phyloP scores from a whole-genome alignment of 768 basidiomycete species.

The Rubroboletus satanas region DNA sequence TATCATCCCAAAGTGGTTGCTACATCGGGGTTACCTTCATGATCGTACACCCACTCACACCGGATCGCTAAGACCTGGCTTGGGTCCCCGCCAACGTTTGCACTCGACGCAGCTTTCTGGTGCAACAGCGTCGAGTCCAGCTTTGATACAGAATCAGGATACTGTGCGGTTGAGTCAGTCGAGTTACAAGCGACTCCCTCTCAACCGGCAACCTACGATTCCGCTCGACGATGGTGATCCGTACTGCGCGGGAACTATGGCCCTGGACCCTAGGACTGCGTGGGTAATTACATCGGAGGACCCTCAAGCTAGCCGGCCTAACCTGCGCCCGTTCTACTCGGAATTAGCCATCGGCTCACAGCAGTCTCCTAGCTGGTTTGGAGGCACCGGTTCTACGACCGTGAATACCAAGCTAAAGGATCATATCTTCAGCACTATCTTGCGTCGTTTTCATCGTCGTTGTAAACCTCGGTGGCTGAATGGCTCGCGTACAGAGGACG shows the following conservation, averaged over 20 bases:
- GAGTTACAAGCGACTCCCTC: slow-evolving; percentile 37
- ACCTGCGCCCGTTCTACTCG: slow-evolving; percentile 40
- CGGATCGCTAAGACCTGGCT: slow-evolving; percentile 26
- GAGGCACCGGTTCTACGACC: slow-evolving; percentile 87
- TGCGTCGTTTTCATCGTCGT: slow-evolving; percentile 67
- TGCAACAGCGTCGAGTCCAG: slow-evolving; percentile 68
- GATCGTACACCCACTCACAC: slow-evolving; percentile 49
- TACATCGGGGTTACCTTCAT: slow-evolving; percentile 47
- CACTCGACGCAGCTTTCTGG: slow-evolving; percentile 43
- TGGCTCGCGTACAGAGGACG: slow-evolving; percentile 50
- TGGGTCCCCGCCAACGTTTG: slow-evolving; percentile 34
- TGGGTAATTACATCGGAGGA: slow-evolving; percentile 25
- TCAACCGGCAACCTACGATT: slow-evolving; percentile 38
- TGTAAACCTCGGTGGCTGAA: slow-evolving; percentile 31
- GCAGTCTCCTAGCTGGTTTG: slow-evolving; percentile 55
- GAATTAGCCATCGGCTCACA: slow-evolving; percentile 34
- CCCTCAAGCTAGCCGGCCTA: slow-evolving; percentile 26
- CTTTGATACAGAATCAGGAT: slow-evolving; percentile 43
- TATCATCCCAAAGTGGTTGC: slow-evolving; percentile 92
- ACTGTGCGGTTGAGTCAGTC: slow-evolving; percentile 9
- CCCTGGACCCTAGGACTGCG: slow-evolving; percentile 20
- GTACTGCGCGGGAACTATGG: slow-evolving; percentile 41
- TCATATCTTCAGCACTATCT: slow-evolving; percentile 88
- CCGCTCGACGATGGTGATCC: slow-evolving; percentile 39
- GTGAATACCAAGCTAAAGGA: slow-evolving; percentile 95